Conservation (phyloP, 2,329 filamentous ascomycete species). For the Penicillium griseofulvum region DNA sequence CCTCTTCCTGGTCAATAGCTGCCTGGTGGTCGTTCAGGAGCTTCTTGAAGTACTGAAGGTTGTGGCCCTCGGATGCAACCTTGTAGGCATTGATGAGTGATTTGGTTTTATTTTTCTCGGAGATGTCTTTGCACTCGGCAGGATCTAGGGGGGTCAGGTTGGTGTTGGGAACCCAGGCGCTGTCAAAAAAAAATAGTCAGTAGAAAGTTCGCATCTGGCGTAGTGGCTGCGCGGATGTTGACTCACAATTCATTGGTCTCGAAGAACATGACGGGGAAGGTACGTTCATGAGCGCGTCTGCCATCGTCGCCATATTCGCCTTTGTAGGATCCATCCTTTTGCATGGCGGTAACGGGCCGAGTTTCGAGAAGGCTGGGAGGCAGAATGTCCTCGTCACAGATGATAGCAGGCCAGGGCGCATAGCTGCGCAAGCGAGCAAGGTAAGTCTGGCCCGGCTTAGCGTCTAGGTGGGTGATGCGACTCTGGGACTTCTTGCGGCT, state of each 20-base stretch:
- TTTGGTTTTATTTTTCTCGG: slow-evolving; percentile 75
- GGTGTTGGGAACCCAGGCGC: slow-evolving; percentile 87
- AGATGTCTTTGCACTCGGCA: slow-evolving; percentile 64
- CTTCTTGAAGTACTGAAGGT: slow-evolving; percentile 78
- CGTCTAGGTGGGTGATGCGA: slow-evolving; percentile 70
- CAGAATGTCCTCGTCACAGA: slow-evolving; percentile 93
- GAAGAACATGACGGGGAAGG: slow-evolving; percentile 93
- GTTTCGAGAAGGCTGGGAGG: slow-evolving; percentile 71
- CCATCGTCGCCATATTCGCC: slow-evolving; percentile 85
- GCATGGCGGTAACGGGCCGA: slow-evolving; percentile 79
- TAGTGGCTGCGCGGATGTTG: not conserved
- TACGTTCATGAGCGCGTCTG: slow-evolving; percentile 79
- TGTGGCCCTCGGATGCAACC: slow-evolving; percentile 74
- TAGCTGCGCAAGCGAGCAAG: slow-evolving; percentile 93
- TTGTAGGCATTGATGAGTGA: slow-evolving; percentile 73
- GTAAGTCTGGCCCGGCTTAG: slow-evolving; percentile 86
- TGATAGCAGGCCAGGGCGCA: slow-evolving; percentile 89
- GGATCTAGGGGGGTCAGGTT: slow-evolving; percentile 75
- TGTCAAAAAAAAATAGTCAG: slow-evolving; percentile 39
- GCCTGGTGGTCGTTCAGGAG: slow-evolving; percentile 63
- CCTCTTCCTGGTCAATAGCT: slow-evolving; percentile 51
- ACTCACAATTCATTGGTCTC: slow-evolving; percentile 96
- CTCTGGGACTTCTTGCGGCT: slow-evolving; percentile 81
- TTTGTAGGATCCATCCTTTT: slow-evolving; percentile 79
- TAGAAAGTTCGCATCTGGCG: slow-evolving; percentile 3